Base-by-base conservation (phyloP, 305 asterid genomes). In the Rubia balearica region DNA sequence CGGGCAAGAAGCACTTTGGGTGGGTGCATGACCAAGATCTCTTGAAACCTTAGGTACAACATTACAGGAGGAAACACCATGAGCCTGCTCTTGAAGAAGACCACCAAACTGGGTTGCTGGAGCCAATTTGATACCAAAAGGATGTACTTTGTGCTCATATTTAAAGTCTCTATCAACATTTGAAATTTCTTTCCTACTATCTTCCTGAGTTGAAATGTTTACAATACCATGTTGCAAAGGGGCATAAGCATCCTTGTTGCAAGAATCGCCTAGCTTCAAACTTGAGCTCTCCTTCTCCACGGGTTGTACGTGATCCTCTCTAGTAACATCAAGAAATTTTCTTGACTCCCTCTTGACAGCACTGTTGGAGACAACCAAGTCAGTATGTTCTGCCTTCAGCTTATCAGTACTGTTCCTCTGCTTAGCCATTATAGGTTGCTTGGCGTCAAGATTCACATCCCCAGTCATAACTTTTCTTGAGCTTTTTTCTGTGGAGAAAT, bases 21-120 rank as follows among this genome's bases (percentile, higher is more conserved):
- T 73, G 73, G 78, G 67, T 61, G 74, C 76, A 73, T 63, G 69
- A 70, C 73, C 74, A 69, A 69, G 76, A 64, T 78, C 80, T 71
- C 84, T 87, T 68, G 73, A 69, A 67, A 77, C 81, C 81, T 82
- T 84, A 12, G 86, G 71, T 56, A 79, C 77, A 74, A 73, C 83
- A 76, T 79, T 79, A 76, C 68, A 75, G 64, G 69, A 77, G 60
- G 90, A 83, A 85, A 77, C 70, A 78, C 77, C 84, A 71, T 70
- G 17, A 27, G 80, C 69, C 74, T 71, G 83, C 49, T 78, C 72
- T 60, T 71, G 84, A 83, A 75, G 43, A 30, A 68, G 61, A 81
- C 68, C 75, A 71, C 77, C 85, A 83, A 82, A 80, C 72, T 64
- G 80, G 78, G 77, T 65, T 69, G 78, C 84, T 12, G 81, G 70